Conservation (phyloP, 176 grass and related monocot species). For the Metroxylon sagu region DNA sequence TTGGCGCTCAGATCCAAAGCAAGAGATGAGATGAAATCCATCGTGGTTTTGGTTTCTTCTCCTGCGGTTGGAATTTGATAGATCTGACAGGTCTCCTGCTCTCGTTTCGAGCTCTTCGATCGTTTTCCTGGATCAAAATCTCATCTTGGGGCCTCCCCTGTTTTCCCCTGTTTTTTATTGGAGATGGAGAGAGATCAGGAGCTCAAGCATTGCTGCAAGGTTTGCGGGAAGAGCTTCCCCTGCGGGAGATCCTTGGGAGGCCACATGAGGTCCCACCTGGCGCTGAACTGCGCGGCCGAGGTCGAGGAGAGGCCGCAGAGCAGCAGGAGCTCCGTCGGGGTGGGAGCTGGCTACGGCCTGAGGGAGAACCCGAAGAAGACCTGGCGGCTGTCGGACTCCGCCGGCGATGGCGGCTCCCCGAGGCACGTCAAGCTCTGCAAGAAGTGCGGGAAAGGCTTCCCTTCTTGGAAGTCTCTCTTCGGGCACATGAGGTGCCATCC, state of each 20-base stretch:
- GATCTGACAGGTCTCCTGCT: background rate
- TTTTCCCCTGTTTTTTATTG: too few relatives aligned
- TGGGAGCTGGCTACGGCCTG: background rate
- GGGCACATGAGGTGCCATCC: too few relatives aligned
- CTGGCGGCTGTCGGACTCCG: background rate
- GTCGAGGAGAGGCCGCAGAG: too few relatives aligned
- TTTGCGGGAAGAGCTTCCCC: constrained; percentile 48
- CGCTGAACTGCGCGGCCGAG: too few relatives aligned
- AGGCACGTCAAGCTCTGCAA: too few relatives aligned
- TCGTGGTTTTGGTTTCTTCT: background rate
- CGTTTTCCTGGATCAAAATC: too few relatives aligned
- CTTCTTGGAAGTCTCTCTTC: too few relatives aligned
- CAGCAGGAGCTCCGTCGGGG: background rate
- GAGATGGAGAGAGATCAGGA: constrained; percentile 7
- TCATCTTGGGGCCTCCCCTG: too few relatives aligned
- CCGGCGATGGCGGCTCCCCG: background rate
- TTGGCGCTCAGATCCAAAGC: background rate
- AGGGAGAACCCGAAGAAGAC: constrained; percentile 7
- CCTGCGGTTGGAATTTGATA: background rate
- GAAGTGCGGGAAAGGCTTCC: too few relatives aligned
- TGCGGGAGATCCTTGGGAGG: constrained; percentile 26
- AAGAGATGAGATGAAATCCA: background rate
- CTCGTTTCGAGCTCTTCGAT: background rate
- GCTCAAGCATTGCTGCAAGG: constrained; percentile 38
- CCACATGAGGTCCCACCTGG: too few relatives aligned